phyloP scores from a whole-genome alignment of 306 rosid genomes.

The Quercus suber region DNA sequence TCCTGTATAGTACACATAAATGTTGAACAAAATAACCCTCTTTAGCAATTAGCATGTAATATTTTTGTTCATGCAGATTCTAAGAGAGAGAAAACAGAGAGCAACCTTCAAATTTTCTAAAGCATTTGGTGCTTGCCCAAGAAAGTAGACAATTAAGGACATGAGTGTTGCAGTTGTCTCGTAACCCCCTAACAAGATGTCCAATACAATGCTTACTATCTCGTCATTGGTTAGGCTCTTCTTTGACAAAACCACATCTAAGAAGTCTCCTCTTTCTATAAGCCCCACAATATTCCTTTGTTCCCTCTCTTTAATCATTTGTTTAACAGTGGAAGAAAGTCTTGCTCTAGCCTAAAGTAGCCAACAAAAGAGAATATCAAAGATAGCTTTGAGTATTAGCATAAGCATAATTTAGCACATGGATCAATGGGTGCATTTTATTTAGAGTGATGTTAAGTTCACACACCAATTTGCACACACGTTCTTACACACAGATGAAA shows the following conservation, averaged over 20 bases:
- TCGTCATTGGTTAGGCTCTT: slow-evolving; percentile 56
- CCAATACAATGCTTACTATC: slow-evolving; percentile 57
- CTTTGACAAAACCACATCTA: slow-evolving; percentile 55
- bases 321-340: slow-evolving; percentile 42
- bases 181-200: slow-evolving; percentile 80
- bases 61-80: no score
- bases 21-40: background rate
- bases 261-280: slow-evolving; percentile 34
- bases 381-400: background rate
- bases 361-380: background rate
- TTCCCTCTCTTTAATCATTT: slow-evolving; percentile 40
- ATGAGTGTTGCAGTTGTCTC: slow-evolving; percentile 82
- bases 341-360: slow-evolving; percentile 56
- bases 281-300: slow-evolving; percentile 10
- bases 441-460: no score
- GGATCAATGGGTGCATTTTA: no score
- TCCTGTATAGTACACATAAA: slow-evolving; percentile 36
- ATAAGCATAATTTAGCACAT: background rate
- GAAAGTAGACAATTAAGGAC: slow-evolving; percentile 67
- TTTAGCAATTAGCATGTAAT: background rate
- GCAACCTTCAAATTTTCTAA: slow-evolving; percentile 53
- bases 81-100: background rate
- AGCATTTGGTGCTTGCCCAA: slow-evolving; percentile 46
- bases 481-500: no score
- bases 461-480: no score